phyloP scores from a whole-genome alignment of 2,329 filamentous ascomycete species.

The Myotisia sp. region DNA sequence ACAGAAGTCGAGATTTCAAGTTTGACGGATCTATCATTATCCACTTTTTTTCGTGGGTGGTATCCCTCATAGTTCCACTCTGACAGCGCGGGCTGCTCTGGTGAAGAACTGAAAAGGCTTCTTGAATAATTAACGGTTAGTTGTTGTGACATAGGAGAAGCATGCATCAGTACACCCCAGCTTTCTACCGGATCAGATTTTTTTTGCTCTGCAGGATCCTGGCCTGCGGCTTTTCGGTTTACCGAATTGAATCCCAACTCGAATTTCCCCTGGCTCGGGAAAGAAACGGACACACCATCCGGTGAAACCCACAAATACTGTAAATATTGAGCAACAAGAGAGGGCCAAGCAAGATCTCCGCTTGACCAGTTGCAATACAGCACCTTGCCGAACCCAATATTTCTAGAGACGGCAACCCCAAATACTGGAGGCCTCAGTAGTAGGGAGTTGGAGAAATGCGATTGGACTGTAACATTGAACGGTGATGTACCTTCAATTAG shows the following conservation, averaged over 20 bases:
- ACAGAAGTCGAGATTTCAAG: constrained; percentile 21
- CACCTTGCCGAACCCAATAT: constrained; percentile 19
- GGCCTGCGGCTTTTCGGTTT: too few species aligned
- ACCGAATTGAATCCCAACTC: constrained; percentile 22
- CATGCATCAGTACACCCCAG: constrained; percentile 21
- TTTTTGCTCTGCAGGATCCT: constrained; percentile 10
- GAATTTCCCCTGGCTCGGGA: constrained; percentile 17
- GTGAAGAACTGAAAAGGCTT: constrained; percentile 25
- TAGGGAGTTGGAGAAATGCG: constrained; percentile 19
- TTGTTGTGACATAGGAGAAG: constrained; percentile 18
- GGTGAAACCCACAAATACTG: constrained; percentile 11
- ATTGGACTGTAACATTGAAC: constrained; percentile 20
- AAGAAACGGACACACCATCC: constrained; percentile 4
- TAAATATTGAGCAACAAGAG: too few species aligned
- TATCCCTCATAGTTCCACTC: constrained; percentile 31
- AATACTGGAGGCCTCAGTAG: constrained; percentile 19
- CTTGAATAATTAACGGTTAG: constrained; percentile 24
- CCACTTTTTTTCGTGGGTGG: constrained; percentile 19
- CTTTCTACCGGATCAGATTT: constrained; percentile 18
- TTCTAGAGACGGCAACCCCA: constrained; percentile 20
- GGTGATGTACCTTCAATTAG: constrained; percentile 22
- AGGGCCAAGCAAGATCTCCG: constrained; percentile 25
- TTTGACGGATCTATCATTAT: constrained; percentile 21
- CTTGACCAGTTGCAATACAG: constrained; percentile 25
- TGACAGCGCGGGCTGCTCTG: constrained; percentile 21